Conservation (phyloP, 306 rosid species). For the Castanospermum australe region DNA sequence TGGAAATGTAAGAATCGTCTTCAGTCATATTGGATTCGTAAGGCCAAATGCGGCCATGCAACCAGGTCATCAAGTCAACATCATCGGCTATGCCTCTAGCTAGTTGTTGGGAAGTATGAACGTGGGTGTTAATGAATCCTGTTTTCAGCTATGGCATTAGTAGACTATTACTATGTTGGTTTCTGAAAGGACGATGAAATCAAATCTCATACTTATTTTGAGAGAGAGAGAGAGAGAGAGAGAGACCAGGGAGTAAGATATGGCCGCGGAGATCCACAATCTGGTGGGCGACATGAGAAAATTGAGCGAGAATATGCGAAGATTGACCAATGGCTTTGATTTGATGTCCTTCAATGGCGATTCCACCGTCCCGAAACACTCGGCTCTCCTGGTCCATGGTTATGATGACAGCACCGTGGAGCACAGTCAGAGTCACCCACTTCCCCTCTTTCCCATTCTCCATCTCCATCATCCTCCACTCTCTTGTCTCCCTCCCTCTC, state of each 20-base stretch:
- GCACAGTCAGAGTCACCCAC: constrained; percentile 35
- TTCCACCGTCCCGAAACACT: constrained; percentile 65
- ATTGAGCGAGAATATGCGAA: constrained; percentile 43
- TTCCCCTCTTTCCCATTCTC: constrained; percentile 13
- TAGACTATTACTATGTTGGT: too few relatives aligned
- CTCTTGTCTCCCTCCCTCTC: background rate
- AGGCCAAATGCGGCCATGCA: constrained; percentile 88
- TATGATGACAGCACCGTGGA: constrained; percentile 59
- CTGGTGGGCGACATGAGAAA: constrained; percentile 38
- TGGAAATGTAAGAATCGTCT: constrained; percentile 73
- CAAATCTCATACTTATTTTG: too few relatives aligned
- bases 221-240: background rate
- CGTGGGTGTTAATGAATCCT: constrained; percentile 85
- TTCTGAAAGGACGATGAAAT: too few relatives aligned
- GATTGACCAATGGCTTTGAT: constrained; percentile 71
- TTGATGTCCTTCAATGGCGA: constrained; percentile 50
- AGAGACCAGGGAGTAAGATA: constrained; percentile 67
- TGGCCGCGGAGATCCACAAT: constrained; percentile 60
- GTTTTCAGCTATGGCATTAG: background rate
- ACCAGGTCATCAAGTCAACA: constrained; percentile 85
- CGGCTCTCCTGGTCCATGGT: constrained; percentile 68
- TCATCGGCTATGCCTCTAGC: constrained; percentile 93
- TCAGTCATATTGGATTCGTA: constrained; percentile 82
- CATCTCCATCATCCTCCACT: background rate
- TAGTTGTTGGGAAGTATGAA: constrained; percentile 81